Evolutionary conservation across 495 filamentous ascomycete genomes (phyloP).

Genomic region (Neurospora intermedia): DNA sequence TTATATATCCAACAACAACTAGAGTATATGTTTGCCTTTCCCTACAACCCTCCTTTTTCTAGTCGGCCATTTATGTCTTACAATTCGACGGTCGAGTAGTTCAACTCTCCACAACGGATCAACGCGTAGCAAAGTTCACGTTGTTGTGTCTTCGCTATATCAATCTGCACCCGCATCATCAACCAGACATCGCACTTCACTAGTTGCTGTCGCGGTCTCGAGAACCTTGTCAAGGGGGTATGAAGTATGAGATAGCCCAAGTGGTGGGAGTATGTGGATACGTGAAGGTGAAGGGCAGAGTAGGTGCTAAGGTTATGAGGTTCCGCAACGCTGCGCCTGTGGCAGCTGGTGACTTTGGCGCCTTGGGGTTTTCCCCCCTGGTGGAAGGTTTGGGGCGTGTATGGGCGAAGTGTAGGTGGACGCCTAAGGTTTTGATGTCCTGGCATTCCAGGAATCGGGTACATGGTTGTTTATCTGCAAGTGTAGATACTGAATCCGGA

Average conservation of each 20-base stretch:
- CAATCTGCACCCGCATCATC: too few relatives aligned
- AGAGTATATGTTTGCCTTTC: rapidly evolving
- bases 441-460: too few relatives aligned
- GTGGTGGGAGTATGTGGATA: neutral
- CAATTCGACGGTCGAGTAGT: neutral
- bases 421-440: neutral
- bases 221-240: too few relatives aligned
- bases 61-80: neutral
- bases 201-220: too few relatives aligned
- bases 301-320: too few relatives aligned
- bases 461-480: too few relatives aligned
- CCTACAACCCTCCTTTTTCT: neutral
- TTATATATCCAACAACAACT: neutral
- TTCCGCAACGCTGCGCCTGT: too few relatives aligned
- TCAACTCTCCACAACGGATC: neutral
- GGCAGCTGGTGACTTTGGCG: too few relatives aligned
- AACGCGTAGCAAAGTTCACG: neutral
- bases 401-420: neutral
- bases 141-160: too few relatives aligned
- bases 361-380: neutral
- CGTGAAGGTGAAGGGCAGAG: neutral
- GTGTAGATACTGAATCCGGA: too few relatives aligned
- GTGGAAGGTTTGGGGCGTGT: neutral
- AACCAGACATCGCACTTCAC: too few relatives aligned
- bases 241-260: too few relatives aligned